phyloP scores from a whole-genome alignment of 1,284 basidiomycete genomes.

The Mycocalia duriaeana region DNA sequence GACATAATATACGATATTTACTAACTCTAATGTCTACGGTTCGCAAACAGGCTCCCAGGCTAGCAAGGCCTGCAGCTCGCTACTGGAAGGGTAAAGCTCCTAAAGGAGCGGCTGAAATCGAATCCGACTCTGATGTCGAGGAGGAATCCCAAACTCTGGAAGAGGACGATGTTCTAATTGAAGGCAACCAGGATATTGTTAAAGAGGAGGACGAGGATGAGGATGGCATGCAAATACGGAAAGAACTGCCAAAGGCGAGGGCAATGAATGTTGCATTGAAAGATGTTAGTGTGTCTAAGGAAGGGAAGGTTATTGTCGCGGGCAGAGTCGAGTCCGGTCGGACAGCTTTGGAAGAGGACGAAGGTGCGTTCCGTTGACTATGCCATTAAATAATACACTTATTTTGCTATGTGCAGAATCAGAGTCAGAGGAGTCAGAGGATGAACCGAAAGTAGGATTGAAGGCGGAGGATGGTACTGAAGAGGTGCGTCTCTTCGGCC shows the following conservation, averaged over 20 bases:
- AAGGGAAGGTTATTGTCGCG: slow-evolving; percentile 73
- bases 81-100: slow-evolving; percentile 85
- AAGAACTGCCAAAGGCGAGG: slow-evolving; percentile 32
- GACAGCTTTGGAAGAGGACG: slow-evolving; percentile 44
- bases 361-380: slow-evolving; percentile 23
- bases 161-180: slow-evolving; percentile 54
- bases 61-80: slow-evolving; percentile 66
- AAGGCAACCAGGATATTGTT: slow-evolving; percentile 45
- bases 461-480: slow-evolving; percentile 40
- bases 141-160: slow-evolving; percentile 39
- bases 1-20: background rate
- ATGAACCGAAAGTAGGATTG: slow-evolving; percentile 16
- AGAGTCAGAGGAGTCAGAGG: slow-evolving; percentile 38
- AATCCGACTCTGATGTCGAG: slow-evolving; percentile 62
- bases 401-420: slow-evolving; percentile 23
- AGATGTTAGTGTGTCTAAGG: slow-evolving; percentile 72
- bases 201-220: slow-evolving; percentile 44
- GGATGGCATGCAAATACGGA: slow-evolving; percentile 31
- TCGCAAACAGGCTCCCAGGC: slow-evolving; percentile 66
- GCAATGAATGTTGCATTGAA: slow-evolving; percentile 68
- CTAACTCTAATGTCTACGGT: slow-evolving; percentile 19
- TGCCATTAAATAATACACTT: background rate
- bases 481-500: slow-evolving; percentile 30
- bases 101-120: slow-evolving; percentile 56
- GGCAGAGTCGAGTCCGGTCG: slow-evolving; percentile 70